Base-by-base conservation (phyloP, 106 monocot species). In the Apostasia ramifera region DNA sequence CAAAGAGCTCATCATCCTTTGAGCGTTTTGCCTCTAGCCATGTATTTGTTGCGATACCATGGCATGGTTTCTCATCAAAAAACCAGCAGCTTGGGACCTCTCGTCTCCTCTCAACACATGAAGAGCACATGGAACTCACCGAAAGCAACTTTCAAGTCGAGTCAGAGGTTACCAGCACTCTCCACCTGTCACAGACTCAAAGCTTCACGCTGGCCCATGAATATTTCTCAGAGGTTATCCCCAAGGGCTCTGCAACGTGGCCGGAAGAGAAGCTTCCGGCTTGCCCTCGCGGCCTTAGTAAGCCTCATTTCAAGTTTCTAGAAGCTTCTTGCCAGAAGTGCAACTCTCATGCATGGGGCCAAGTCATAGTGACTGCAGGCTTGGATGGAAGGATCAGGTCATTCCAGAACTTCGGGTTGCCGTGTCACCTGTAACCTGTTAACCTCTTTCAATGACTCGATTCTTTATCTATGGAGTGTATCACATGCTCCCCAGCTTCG, bases 261-360 rank as follows among this genome's bases (percentile, higher is more conserved):
- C 94, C 94, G 1, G 94, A 90, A 70, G 94, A 94, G 63, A 89
- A 86, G 57, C 94, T 94, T 14, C 83, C 81, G 41, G 50, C 69
- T 58, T 66, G 1, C 10, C 51, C 67, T 2, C 55, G 72, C 12
- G 15, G 50, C 12, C 13, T 82, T 8, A 48, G 55, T 44, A 82
- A 73, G 53, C 76, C 78, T 0, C 75, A 83, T n/a, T 81, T 69
- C 78, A 85, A 74, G 66, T 72, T 87, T 59, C 59, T 94, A 66
- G 80, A 69, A 60, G 51, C 73, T 44, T 77, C 74, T 52, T 84
- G 66, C 57, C 79, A 74, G 57, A 80, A 76, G 63, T 78, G 38
- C 13, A 68, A 68, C 11, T 73, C 83, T 9, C 77, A 84, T 78
- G 79, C 80, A 11, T 94, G 93, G 93, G 93, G 93, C 59, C 86